Evolutionary conservation across 169 alveolate genomes (phyloP).

Genomic region (Amoebophrya sp.): DNA sequence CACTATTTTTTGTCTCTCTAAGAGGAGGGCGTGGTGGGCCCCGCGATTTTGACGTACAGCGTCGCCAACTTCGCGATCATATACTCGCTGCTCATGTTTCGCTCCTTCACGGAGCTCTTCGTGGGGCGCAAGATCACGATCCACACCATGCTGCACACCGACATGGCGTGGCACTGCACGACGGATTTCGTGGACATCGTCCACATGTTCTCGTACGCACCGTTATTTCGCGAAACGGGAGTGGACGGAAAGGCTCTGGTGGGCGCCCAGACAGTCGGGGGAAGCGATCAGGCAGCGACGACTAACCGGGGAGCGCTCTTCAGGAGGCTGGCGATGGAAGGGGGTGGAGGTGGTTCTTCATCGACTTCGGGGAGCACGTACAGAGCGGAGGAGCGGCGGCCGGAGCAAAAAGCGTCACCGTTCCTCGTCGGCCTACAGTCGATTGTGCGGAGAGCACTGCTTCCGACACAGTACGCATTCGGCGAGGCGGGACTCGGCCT

Average conservation of each 20-base stretch:
- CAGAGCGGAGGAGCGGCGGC: too few species aligned
- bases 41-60: background rate
- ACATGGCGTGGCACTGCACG: background rate
- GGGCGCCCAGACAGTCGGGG: background rate
- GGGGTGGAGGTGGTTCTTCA: too few species aligned
- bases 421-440: too few species aligned
- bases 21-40: background rate
- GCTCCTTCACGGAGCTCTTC: background rate
- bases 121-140: background rate
- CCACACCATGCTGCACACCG: background rate
- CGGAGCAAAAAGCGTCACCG: too few species aligned
- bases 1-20: too few species aligned
- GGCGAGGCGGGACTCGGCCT: too few species aligned
- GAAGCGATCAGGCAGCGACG: too few species aligned
- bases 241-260: background rate
- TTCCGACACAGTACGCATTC: too few species aligned
- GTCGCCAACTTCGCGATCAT: background rate
- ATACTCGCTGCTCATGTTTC: background rate
- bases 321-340: too few species aligned
- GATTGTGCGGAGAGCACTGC: too few species aligned
- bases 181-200: background rate
- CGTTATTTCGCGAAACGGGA: background rate
- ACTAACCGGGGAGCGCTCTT: too few species aligned
- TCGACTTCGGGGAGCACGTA: too few species aligned
- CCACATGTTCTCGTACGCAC: background rate